These are phyloP conservation scores for Eremochloa ophiuroides DNA, from an alignment of 176 grass and related monocot species.

Conservation along the genomic window DNA sequence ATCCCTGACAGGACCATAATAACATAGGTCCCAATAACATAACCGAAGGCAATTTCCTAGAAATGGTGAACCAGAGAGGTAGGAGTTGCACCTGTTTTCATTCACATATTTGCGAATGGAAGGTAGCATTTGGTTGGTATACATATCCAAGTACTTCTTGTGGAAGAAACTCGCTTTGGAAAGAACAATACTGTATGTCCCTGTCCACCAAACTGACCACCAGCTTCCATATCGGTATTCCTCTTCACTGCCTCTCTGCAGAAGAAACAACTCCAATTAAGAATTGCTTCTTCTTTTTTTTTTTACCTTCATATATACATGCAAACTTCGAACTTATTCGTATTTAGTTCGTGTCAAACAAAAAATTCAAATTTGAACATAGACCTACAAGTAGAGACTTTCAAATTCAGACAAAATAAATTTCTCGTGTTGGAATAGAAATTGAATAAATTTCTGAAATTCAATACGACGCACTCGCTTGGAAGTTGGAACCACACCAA, in stretches of 20 bases:
- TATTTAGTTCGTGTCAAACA: background rate
- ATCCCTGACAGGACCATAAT: background rate
- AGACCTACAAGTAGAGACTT: background rate
- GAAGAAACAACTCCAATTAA: background rate
- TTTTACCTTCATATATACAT: background rate
- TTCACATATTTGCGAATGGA: slow-evolving; percentile 69
- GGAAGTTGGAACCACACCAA: background rate
- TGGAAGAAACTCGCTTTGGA: slow-evolving; percentile 91
- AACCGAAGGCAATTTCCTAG: background rate
- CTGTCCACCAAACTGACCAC: slow-evolving; percentile 99
- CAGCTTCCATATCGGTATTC: slow-evolving; percentile 70
- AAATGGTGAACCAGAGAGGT: background rate
- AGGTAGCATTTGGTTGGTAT: slow-evolving; percentile 64
- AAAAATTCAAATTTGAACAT: background rate
- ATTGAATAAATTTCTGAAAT: too few species aligned
- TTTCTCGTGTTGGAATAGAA: background rate
- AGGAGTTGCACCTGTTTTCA: slow-evolving; percentile 47
- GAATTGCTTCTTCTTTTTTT: background rate
- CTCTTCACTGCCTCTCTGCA: slow-evolving; percentile 31
- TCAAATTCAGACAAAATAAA: background rate
- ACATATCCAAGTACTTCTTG: slow-evolving; percentile 62
- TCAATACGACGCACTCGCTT: background rate
- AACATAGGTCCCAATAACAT: background rate
- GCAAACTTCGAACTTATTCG: background rate
- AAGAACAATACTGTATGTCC: slow-evolving; percentile 92